phyloP scores from a whole-genome alignment of 768 basidiomycete genomes.

The Kwoniella sp. region DNA sequence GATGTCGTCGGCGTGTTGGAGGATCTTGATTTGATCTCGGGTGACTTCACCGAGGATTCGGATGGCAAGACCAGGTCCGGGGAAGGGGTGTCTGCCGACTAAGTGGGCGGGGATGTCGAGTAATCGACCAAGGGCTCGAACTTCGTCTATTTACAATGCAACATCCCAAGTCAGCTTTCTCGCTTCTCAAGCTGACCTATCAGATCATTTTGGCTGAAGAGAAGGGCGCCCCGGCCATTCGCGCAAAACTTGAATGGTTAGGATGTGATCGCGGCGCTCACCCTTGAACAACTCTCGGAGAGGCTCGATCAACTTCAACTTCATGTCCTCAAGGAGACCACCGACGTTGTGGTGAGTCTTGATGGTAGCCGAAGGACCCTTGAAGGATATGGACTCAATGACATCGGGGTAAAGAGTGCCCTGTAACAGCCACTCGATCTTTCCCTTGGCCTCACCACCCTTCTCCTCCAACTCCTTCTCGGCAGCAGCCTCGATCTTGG shows the following conservation, averaged over 20 bases:
- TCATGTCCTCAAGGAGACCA: conserved; percentile 94
- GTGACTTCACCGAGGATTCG: conserved; percentile 96
- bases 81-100: conserved; percentile 97
- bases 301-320: conserved; percentile 96
- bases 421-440: conserved; percentile 95
- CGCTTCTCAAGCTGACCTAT: too few species aligned
- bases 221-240: too few species aligned
- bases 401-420: conserved; percentile 99
- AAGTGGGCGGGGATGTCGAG: conserved; percentile 88
- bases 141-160: too few species aligned
- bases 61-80: conserved; percentile 96
- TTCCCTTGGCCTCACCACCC: conserved; percentile 75
- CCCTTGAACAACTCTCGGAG: conserved; percentile 98
- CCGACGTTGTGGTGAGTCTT: conserved; percentile 99
- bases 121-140: conserved; percentile 85
- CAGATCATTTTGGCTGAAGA: too few species aligned
- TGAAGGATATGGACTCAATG: conserved; percentile 98
- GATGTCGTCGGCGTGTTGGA: conserved; percentile 83
- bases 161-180: too few species aligned
- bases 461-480: conserved; percentile 68
- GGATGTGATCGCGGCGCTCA: conserved; percentile 50
- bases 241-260: neutral
- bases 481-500: conserved; percentile 79
- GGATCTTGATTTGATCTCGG: conserved; percentile 83
- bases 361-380: conserved; percentile 97